phyloP scores from a whole-genome alignment of 768 basidiomycete genomes.

The Boletus fagicola region DNA sequence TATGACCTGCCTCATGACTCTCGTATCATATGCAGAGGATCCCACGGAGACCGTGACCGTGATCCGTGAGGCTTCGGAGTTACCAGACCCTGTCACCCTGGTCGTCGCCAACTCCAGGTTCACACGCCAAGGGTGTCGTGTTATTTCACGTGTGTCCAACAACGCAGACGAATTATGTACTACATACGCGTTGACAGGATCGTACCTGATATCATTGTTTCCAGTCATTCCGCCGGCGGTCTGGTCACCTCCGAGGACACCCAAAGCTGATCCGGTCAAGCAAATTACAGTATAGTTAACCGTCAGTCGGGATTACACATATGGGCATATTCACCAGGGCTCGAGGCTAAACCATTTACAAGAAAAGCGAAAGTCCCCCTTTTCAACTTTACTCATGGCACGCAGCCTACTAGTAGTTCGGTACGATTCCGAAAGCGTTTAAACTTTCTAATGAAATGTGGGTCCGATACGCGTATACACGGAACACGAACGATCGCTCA shows the following conservation, averaged over 20 bases:
- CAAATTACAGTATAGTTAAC: not conserved
- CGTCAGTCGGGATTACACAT: not conserved
- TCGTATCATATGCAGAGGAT: not conserved
- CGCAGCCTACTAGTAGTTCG: no score
- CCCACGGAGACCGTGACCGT: not conserved
- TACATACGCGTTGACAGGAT: not conserved
- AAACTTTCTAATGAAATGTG: not conserved
- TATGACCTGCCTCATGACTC: no score
- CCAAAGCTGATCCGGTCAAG: not conserved
- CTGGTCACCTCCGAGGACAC: not conserved
- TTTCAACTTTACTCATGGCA: not conserved
- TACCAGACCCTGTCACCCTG: not conserved
- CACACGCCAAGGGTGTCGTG: not conserved
- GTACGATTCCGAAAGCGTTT: not conserved
- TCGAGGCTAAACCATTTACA: not conserved
- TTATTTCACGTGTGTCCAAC: not conserved
- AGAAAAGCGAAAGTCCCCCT: not conserved
- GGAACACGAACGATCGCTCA: no score
- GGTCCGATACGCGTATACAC: no score
- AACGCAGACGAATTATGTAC: not conserved
- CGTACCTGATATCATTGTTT: not conserved
- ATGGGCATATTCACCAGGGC: not conserved
- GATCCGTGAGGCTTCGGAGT: not conserved
- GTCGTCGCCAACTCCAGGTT: not conserved
- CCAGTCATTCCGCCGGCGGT: not conserved